Base-by-base conservation (phyloP, 2,329 filamentous ascomycete species). In the Juglanconis oblonga region DNA sequence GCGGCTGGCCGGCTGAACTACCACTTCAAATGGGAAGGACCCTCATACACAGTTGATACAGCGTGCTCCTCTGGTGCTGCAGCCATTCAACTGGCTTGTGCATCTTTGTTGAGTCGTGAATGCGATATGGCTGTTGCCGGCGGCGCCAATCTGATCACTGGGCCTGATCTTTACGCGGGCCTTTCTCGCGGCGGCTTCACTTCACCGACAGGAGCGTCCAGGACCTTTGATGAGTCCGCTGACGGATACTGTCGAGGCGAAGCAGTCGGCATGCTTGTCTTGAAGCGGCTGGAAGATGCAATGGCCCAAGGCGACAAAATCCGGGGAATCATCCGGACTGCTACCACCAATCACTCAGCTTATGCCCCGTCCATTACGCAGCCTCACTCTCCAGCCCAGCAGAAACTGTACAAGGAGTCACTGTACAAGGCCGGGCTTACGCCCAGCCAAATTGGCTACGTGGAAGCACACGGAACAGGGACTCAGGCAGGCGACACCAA, bases 211-310 rank as follows among this genome's bases (percentile, higher is more conserved):
- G 73, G 73, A 0, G 60, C 67, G 45, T 73, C 67, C 57, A 71
- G 71, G 60, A 62, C 72, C 1, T 75, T 73, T 51, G 71, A 72
- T 31, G 62, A 56, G 2, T 11, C 38, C 1, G 70, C 68, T 4
- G 74, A 81, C 58, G 83, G 83, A 0, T 86, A 84, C 61, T 81
- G 76, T 7, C 73, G 81, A 3, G 81, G 75, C 1, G 83, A 86
- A 53, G 82, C 77, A 0, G 66, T 74, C 4, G 77, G 67, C 0
- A 63, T 70, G 0, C 65, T 85, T 0, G 65, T 82, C 3, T 61
- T 85, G 0, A 85, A 85, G 70, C 73, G 66, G 10, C 67, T 83
- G 0, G 69, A 72, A 1, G 69, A 74, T 47, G 83, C 83, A 0
- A 40, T 83, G 0, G 65, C 66, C 4, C 80, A 82, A 38, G 75